Base-by-base conservation (phyloP, 2,329 filamentous ascomycete species). In the Fusarium buxicola region DNA sequence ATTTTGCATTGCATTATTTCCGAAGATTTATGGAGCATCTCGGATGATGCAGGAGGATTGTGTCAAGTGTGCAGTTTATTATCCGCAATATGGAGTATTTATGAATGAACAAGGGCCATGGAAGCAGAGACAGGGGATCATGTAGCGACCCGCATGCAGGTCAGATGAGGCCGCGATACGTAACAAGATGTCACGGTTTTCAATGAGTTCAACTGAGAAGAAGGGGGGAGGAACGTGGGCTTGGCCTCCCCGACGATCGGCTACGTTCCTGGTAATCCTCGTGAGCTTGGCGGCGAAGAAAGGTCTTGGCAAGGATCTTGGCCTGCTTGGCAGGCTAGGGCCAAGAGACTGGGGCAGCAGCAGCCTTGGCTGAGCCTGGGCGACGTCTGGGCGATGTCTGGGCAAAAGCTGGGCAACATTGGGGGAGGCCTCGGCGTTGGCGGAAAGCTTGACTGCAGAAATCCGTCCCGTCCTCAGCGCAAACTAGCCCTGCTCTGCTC, bases 391-490 rank as follows among this genome's bases (percentile, higher is more conserved):
- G 55, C 45, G 32, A 46, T 40, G 34, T 28, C 41, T 35, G 62
- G 60, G 51, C 39, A 34, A 41, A 52, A 36, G 36, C 38, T 15
- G 38, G 48, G n/a, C n/a, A n/a, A n/a, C n/a, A n/a, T n/a, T n/a
- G 21, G 4, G 45, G 40, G 45, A 53, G 46, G 55, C n/a, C 36
- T 41, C 28, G 39, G 38, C 28, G 51, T 45, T 56, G 64, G 60
- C 59, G 66, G 66, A 72, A 70, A 69, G 69, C 69, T 72, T 66
- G 65, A 58, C 60, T 55, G n/a, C 31, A 35, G 41, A 47, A 28
- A 13, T 30, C 15, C 30, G 13, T 27, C 43, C 43, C 21, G 24
- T 28, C 34, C 24, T 40, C 16, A 30, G 18, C 46, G 21, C 15
- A 10, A 35, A 36, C 38, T 48, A 38, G 52, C 36, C 27, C 2